A percentile compares a stretch with the other conserved stretches of the same genome.
Evolutionary conservation across 176 grass and related monocot species (phyloP).

Genomic region (maize (Zea mays)): DNA sequence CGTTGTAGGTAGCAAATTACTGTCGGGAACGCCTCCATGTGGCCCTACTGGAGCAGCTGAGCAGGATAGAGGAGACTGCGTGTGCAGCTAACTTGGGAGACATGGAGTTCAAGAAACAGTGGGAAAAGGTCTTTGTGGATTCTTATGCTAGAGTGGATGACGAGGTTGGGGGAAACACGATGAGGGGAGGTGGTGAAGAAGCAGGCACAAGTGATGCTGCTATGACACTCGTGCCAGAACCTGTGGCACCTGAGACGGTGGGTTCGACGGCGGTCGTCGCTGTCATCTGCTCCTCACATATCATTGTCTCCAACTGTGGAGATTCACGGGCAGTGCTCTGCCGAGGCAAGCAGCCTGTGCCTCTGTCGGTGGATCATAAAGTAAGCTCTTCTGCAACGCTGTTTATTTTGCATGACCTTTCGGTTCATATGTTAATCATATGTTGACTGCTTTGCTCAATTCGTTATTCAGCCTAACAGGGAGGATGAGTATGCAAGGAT

Average conservation of each 20-base stretch:
- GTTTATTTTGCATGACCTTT: slow-evolving; percentile 22
- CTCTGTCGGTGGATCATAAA: slow-evolving; percentile 87
- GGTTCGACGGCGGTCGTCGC: slow-evolving; percentile 81
- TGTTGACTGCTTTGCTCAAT: slow-evolving; percentile 34
- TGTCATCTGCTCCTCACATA: slow-evolving; percentile 84
- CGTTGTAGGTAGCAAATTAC: slow-evolving; percentile 69
- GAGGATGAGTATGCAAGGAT: slow-evolving; percentile 97
- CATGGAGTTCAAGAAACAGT: slow-evolving; percentile 65
- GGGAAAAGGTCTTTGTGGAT: slow-evolving; percentile 64
- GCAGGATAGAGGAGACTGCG: slow-evolving; percentile 32
- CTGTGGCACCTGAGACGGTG: slow-evolving; percentile 65
- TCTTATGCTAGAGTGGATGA: slow-evolving; percentile 71
- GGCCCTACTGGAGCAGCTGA: slow-evolving; percentile 59
- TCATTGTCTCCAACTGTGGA: slow-evolving; percentile 78
- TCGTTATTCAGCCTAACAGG: slow-evolving; percentile 72
- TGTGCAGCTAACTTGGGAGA: slow-evolving; percentile 25
- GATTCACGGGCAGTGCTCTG: slow-evolving; percentile 88
- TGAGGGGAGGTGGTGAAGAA: neutral
- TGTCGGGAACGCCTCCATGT: slow-evolving; percentile 59
- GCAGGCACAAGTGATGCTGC: neutral
- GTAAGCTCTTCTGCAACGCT: slow-evolving; percentile 36
- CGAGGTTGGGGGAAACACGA: slow-evolving; percentile 47
- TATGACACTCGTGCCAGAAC: neutral
- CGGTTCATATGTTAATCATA: slow-evolving; percentile 43
- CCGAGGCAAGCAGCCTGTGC: slow-evolving; percentile 78